Conservation (phyloP, 2,329 filamentous ascomycete genomes). For the Torrubiella hemipterigena region DNA sequence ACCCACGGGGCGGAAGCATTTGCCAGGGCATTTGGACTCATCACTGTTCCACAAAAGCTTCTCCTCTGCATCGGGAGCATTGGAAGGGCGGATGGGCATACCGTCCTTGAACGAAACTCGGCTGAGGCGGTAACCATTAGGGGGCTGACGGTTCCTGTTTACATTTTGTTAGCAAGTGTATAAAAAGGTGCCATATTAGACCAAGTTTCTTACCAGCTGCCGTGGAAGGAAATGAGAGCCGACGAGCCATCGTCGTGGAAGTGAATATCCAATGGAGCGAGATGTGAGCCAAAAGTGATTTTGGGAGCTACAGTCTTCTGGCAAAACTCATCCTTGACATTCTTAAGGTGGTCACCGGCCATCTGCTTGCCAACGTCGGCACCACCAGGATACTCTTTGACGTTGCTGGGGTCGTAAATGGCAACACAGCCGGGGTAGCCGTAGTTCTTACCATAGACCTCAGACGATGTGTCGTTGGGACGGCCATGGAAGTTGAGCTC, state of each 20-base stretch:
- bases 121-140: slow-evolving; percentile 25
- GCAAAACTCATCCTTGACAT: slow-evolving; percentile 13
- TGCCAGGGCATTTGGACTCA: slow-evolving; percentile 27
- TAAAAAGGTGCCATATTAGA: too few species aligned
- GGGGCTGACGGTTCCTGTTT: slow-evolving; percentile 18
- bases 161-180: background rate
- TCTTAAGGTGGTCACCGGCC: slow-evolving; percentile 11
- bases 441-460: slow-evolving; percentile 33
- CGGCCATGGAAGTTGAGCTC: slow-evolving; percentile 60
- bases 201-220: slow-evolving; percentile 39
- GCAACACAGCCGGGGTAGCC: slow-evolving; percentile 54
- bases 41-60: slow-evolving; percentile 39
- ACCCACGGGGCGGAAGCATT: slow-evolving; percentile 41
- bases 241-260: slow-evolving; percentile 42
- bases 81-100: slow-evolving; percentile 16
- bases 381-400: slow-evolving; percentile 20
- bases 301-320: slow-evolving; percentile 9
- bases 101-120: slow-evolving; percentile 23
- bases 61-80: slow-evolving; percentile 28
- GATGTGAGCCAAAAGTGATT: slow-evolving; percentile 32
- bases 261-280: slow-evolving; percentile 52
- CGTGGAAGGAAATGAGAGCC: slow-evolving; percentile 52
- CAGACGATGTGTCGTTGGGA: slow-evolving; percentile 20
- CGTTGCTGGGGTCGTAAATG: slow-evolving; percentile 32
- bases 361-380: slow-evolving; percentile 13